These are phyloP conservation scores for Juglanconis juglandina DNA, from an alignment of 2,329 filamentous ascomycete species.

Conservation along the genomic window DNA sequence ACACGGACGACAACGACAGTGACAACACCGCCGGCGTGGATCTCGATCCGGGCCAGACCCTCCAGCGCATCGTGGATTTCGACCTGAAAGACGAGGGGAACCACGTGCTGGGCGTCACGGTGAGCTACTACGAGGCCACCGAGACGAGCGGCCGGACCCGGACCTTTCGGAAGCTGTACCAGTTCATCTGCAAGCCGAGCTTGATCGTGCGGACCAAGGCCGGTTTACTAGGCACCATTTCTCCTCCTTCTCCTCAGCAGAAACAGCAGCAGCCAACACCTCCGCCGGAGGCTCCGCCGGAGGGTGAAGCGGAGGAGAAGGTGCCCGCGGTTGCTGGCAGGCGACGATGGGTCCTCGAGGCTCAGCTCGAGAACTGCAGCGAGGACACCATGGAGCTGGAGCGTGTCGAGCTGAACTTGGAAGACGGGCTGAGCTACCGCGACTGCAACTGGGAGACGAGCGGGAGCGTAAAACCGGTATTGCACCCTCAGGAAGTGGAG, in stretches of 20 bases:
- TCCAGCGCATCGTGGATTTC: conserved; percentile 80
- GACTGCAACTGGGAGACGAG: conserved; percentile 56
- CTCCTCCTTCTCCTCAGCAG: conserved; percentile 22
- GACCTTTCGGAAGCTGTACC: conserved; percentile 92
- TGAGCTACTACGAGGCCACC: conserved; percentile 89
- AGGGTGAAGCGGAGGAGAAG: conserved; percentile 26
- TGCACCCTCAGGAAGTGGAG: conserved; percentile 62
- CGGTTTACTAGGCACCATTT: conserved; percentile 48
- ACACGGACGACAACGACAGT: conserved; percentile 6
- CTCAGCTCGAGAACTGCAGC: conserved; percentile 91
- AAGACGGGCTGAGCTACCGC: conserved; percentile 46
- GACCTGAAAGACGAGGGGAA: conserved; percentile 92
- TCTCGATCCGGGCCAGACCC: conserved; percentile 59
- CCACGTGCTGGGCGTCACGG: conserved; percentile 88
- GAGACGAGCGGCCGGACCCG: conserved; percentile 67
- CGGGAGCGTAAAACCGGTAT: conserved; percentile 46
- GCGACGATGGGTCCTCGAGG: conserved; percentile 74
- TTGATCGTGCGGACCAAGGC: conserved; percentile 89
- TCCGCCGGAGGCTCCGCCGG: conserved; percentile 5
- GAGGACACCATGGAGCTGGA: conserved; percentile 80
- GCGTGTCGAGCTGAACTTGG: conserved; percentile 53
- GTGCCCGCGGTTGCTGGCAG: not conserved
- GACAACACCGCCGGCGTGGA: conserved; percentile 38
- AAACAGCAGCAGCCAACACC: conserved; percentile 1
- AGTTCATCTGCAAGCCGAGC: conserved; percentile 89